A percentile compares a stretch with the other conserved stretches of the same genome.
These are phyloP conservation scores for Quercus tomentella DNA, from an alignment of 331 rosid genomes.

Conservation along the genomic window DNA sequence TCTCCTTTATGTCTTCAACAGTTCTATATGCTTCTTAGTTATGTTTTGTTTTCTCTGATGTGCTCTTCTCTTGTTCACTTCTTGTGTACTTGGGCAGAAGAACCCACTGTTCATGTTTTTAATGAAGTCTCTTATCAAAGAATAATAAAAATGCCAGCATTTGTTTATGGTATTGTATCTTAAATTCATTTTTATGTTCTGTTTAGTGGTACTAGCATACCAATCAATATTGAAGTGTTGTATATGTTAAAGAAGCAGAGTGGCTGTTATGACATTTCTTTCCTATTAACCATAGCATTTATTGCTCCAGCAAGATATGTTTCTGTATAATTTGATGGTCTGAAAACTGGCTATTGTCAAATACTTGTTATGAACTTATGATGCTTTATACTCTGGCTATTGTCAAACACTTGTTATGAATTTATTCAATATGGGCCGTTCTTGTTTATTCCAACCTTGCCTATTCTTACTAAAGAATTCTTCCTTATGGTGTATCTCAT, in stretches of 20 bases:
- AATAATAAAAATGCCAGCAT: background rate
- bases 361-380: background rate
- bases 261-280: background rate
- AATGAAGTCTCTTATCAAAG: background rate
- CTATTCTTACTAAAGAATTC: no score
- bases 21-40: background rate
- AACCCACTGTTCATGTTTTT: background rate
- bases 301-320: background rate
- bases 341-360: background rate
- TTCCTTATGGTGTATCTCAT: conserved; percentile 1
- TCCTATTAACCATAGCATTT: background rate
- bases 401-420: no score
- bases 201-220: background rate
- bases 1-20: background rate
- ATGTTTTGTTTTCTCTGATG: background rate
- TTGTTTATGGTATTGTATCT: background rate
- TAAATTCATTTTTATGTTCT: background rate
- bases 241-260: background rate
- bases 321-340: background rate
- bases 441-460: no score
- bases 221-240: background rate
- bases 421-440: no score
- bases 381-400: background rate
- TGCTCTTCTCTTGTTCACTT: background rate
- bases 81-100: background rate